Base-by-base conservation (phyloP, 1,284 basidiomycete species). In the Cryptococcus sp. region DNA sequence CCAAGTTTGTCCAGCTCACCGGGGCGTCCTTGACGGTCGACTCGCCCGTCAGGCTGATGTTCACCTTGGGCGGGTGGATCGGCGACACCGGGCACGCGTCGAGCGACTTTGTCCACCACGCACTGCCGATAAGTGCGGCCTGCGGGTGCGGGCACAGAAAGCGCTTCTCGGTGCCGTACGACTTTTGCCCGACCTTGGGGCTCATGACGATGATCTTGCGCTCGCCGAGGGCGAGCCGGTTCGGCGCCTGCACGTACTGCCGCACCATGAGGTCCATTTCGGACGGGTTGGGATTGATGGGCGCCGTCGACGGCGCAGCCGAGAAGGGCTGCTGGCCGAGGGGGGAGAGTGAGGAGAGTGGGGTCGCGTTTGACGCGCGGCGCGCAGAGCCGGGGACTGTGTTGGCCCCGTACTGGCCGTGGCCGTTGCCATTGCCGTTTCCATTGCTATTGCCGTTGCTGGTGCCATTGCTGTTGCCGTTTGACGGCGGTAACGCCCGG, bases 131-230 rank as follows among this genome's bases (percentile, higher is more conserved):
- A 80, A 98, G 84, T 68, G 93, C 88, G 37, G 92, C 94, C 48
- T 91, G 92, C 4, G 94, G 94, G 52, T 93, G 94, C 2, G 95
- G 95, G 71, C 93, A 96, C 15, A 98, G 83, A 82, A 97, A 97
- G 49, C 94, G 84, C 78, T 97, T 96, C 78, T 98, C 94, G 12
- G 87, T 92, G 40, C 92, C 93, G 71, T 98, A 98, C 18, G 89
- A 92, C 76, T 97, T 96, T 80, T 98, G 95, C 2, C 91, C 95
- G 40, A 97, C 92, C 71, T 89, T 92, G 73, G 89, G 91, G 23
- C 91, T 94, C 88, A 96, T 92, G 69, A 98, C 89, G 57, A 96
- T 88, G 59, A 98, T 85, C 12, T 90, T 93, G 51, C 92, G 84
- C 77, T 98, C 94, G 47, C 94, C 94, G 66, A 90, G 87, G 1